Conservation (phyloP, 306 rosid genomes). For the Fagus sylvatica region DNA sequence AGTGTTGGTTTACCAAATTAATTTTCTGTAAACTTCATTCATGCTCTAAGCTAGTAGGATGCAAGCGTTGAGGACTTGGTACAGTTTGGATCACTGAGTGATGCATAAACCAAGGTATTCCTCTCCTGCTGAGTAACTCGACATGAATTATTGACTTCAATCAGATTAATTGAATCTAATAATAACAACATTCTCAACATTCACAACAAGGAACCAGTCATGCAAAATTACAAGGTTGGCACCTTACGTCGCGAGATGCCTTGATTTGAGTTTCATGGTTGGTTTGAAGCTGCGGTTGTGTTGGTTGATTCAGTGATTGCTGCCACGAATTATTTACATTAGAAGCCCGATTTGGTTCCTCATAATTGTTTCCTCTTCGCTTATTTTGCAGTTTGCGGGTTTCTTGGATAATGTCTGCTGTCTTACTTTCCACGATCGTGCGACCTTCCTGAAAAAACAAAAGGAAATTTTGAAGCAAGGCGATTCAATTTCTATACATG, state of each 20-base stretch:
- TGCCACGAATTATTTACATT: constrained; percentile 37
- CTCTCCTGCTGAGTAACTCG: constrained; percentile 11
- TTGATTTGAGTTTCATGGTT: constrained; percentile 81
- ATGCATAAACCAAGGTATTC: neutral
- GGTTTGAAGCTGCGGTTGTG: constrained; percentile 32
- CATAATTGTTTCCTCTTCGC: constrained; percentile 52
- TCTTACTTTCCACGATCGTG: constrained; percentile 73
- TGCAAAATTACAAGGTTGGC: constrained; percentile 72
- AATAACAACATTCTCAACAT: constrained; percentile 15
- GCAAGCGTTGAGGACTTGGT: neutral
- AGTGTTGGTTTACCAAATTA: neutral
- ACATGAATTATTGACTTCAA: constrained; percentile 16
- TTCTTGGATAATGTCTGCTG: constrained; percentile 66
- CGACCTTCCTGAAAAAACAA: constrained; percentile 69
- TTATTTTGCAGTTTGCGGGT: constrained; percentile 68
- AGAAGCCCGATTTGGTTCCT: constrained; percentile 42
- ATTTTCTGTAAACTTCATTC: constrained; percentile 9
- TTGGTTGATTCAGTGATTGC: constrained; percentile 32
- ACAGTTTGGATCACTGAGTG: neutral
- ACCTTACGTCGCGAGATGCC: constrained; percentile 99
- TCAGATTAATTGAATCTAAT: neutral
- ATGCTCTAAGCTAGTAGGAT: neutral
- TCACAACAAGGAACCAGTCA: constrained; percentile 32
- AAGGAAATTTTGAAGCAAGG: constrained; percentile 8
- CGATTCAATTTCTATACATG: neutral